phyloP scores from a whole-genome alignment of 176 grass and related monocot species.

The Zizania latifolia region DNA sequence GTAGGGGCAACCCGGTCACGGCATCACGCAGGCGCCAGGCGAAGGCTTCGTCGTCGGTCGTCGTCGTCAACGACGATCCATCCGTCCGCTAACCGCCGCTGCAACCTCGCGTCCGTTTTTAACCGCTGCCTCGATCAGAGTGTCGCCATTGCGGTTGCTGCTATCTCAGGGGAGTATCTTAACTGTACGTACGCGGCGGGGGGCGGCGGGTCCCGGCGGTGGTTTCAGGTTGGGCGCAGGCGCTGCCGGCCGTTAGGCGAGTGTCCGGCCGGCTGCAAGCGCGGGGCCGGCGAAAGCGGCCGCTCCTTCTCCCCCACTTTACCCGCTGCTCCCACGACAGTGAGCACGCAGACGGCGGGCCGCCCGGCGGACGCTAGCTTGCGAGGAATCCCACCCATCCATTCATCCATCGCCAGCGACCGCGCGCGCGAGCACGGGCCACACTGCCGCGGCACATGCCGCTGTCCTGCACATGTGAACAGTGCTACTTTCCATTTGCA shows the following conservation, averaged over 20 bases:
- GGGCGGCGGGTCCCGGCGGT: constrained; percentile 1
- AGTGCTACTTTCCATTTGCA: background rate
- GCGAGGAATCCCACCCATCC: background rate
- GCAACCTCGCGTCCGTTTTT: background rate
- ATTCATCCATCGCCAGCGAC: background rate
- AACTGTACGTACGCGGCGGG: background rate
- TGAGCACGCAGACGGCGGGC: background rate
- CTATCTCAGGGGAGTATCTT: background rate
- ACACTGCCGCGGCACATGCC: constrained; percentile 14
- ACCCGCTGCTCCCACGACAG: constrained; percentile 17
- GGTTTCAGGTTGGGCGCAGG: constrained; percentile 23
- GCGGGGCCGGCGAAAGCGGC: constrained; percentile 43
- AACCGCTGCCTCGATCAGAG: constrained; percentile 24
- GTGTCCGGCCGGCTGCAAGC: background rate
- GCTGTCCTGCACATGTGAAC: background rate
- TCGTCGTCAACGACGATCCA: background rate
- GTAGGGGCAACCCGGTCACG: constrained; percentile 41
- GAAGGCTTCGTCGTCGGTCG: background rate
- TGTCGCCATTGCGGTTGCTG: constrained; percentile 18
- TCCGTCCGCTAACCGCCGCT: background rate
- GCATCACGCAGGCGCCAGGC: background rate
- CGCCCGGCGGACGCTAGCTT: background rate
- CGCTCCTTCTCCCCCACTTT: constrained; percentile 38
- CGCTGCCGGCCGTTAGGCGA: constrained; percentile 36
- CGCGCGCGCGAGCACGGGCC: background rate